Percentiles rank a stretch among this genome's conserved stretches.
phyloP scores from a whole-genome alignment of 768 basidiomycete species.

The Phylloporus arenicola region DNA sequence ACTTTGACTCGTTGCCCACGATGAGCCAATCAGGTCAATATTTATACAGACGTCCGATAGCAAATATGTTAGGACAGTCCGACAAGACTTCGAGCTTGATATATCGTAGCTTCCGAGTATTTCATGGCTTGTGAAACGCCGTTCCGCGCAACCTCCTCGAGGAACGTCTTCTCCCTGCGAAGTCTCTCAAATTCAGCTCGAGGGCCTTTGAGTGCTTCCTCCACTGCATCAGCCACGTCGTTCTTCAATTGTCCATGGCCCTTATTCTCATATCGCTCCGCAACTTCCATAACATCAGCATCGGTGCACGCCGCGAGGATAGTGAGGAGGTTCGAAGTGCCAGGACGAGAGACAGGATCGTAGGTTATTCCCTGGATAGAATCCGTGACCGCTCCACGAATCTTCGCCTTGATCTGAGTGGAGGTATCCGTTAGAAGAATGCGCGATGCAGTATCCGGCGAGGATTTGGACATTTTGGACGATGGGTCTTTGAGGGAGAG shows the following conservation, averaged over 20 bases:
- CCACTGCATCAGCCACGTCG: slow-evolving; percentile 70
- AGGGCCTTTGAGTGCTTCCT: slow-evolving; percentile 59
- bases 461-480: slow-evolving; percentile 95
- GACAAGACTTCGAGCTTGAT: slow-evolving; percentile 59
- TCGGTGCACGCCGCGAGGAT: slow-evolving; percentile 74
- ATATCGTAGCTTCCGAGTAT: slow-evolving; percentile 59
- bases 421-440: slow-evolving; percentile 80
- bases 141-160: slow-evolving; percentile 54
- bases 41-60: no score
- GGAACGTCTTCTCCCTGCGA: slow-evolving; percentile 51
- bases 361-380: slow-evolving; percentile 70
- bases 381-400: slow-evolving; percentile 83
- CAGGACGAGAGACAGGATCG: slow-evolving; percentile 76
- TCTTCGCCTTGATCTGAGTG: slow-evolving; percentile 57
- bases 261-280: slow-evolving; percentile 45
- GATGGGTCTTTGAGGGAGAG: slow-evolving; percentile 81
- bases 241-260: slow-evolving; percentile 68
- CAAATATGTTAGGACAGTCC: slow-evolving; percentile 39
- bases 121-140: slow-evolving; percentile 63
- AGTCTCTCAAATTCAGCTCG: slow-evolving; percentile 66
- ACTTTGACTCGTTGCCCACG: no score
- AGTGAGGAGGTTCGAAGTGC: slow-evolving; percentile 72
- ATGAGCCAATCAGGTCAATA: no score
- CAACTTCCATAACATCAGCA: slow-evolving; percentile 41
- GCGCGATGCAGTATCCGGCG: slow-evolving; percentile 70